Percentiles rank a stretch among this genome's conserved stretches.
These are phyloP conservation scores for Ascochyta fabae DNA, from an alignment of 2,329 filamentous ascomycete genomes.

Conservation along the genomic window DNA sequence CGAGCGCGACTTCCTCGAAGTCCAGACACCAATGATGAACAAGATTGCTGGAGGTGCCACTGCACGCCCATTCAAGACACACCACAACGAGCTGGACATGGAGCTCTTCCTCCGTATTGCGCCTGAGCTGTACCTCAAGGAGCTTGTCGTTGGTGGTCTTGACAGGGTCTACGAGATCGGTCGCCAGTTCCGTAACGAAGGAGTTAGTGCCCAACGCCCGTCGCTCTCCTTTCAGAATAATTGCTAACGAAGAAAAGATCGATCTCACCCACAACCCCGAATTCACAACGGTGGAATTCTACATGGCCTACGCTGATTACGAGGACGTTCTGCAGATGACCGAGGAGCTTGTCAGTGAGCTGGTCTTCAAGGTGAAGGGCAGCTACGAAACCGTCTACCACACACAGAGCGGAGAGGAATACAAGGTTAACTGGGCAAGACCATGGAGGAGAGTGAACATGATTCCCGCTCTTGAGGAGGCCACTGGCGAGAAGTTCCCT, in stretches of 20 bases:
- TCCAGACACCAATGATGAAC: conserved; percentile 96
- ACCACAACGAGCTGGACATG: conserved; percentile 96
- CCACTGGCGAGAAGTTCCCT: conserved; percentile 92
- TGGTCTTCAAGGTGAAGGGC: conserved; percentile 89
- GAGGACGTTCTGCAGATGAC: conserved; percentile 91
- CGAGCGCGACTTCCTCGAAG: conserved; percentile 85
- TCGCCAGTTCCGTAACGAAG: conserved; percentile 93
- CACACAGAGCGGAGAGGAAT: conserved; percentile 83
- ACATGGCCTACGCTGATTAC: conserved; percentile 70
- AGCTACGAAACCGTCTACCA: conserved; percentile 85
- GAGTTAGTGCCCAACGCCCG: conserved; percentile 67
- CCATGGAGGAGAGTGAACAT: conserved; percentile 95
- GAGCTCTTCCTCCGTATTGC: conserved; percentile 94
- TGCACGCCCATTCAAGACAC: conserved; percentile 90
- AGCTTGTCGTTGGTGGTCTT: conserved; percentile 90
- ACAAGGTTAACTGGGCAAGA: conserved; percentile 93
- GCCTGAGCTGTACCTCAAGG: conserved; percentile 96
- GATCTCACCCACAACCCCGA: conserved; percentile 97
- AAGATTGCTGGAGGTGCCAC: conserved; percentile 94
- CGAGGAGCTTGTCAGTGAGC: conserved; percentile 87
- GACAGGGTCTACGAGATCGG: conserved; percentile 96
- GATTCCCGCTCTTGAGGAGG: conserved; percentile 91
- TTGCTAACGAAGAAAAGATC: conserved; percentile 54
- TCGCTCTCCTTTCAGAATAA: too few species aligned
- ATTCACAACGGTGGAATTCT: conserved; percentile 97